Conservation (phyloP, 1,284 basidiomycete genomes). For the Tausonia pullulans region DNA sequence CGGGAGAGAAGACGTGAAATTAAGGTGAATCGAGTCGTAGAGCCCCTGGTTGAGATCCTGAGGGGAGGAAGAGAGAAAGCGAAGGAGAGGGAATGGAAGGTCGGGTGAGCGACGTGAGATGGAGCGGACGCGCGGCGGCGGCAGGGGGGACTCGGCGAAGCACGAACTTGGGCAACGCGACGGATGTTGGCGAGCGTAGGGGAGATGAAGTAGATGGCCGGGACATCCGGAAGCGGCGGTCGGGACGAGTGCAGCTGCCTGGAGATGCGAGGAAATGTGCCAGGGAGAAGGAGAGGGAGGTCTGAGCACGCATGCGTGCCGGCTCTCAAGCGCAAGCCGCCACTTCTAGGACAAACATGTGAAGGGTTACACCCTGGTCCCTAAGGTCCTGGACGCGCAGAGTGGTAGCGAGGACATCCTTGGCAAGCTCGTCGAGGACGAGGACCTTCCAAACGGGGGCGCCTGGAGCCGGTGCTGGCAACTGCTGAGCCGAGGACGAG, state of each 20-base stretch:
- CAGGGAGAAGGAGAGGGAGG: background rate
- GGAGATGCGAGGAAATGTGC: background rate
- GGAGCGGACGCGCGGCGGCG: conserved; percentile 2
- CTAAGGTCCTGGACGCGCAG: conserved; percentile 91
- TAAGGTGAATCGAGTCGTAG: conserved; percentile 89
- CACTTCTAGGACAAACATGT: conserved; percentile 56
- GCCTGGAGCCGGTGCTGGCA: conserved; percentile 16
- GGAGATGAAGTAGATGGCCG: conserved; percentile 92
- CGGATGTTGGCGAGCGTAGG: conserved; percentile 78
- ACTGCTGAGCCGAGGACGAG: conserved; percentile 20
- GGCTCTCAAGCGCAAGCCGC: background rate
- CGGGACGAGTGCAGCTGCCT: conserved; percentile 85
- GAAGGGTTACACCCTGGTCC: conserved; percentile 91
- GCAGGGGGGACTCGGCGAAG: conserved; percentile 18
- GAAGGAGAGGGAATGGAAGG: background rate
- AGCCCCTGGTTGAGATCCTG: conserved; percentile 63
- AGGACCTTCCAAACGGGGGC: conserved; percentile 87
- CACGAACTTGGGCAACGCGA: conserved; percentile 68
- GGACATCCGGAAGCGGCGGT: conserved; percentile 86
- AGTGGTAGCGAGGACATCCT: conserved; percentile 91
- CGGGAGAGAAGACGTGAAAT: conserved; percentile 85
- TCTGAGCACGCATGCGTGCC: background rate
- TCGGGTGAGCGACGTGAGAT: background rate
- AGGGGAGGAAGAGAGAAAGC: background rate
- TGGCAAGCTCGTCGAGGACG: conserved; percentile 86